Evolutionary conservation across 1,284 basidiomycete species (phyloP).

Genomic region (Ustilago lituana): DNA sequence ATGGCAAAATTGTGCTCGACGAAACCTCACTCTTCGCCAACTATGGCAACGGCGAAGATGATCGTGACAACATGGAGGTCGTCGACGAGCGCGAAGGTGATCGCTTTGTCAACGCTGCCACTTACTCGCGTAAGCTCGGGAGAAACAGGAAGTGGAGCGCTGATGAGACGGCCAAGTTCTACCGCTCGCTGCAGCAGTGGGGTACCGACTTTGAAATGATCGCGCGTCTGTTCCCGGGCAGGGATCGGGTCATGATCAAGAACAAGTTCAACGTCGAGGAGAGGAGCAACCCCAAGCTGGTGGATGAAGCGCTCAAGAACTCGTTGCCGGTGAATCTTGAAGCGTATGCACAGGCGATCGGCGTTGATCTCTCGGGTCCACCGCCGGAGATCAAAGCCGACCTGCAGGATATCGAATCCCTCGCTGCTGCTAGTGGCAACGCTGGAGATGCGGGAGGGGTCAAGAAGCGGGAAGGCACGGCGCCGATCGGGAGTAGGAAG

Average conservation of each 20-base stretch:
- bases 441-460: slow-evolving; percentile 10
- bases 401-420: slow-evolving; percentile 29
- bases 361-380: slow-evolving; percentile 64
- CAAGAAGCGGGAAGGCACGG: slow-evolving; percentile 38
- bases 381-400: slow-evolving; percentile 57
- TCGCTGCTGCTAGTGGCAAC: slow-evolving; percentile 2
- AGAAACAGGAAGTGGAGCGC: slow-evolving; percentile 80
- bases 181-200: slow-evolving; percentile 81
- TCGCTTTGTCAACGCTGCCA: slow-evolving; percentile 80
- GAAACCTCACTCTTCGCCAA: slow-evolving; percentile 66
- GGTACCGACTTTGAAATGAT: slow-evolving; percentile 93
- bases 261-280: slow-evolving; percentile 90
- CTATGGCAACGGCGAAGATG: slow-evolving; percentile 64
- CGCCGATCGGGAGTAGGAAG: slow-evolving; percentile 19
- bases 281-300: slow-evolving; percentile 73
- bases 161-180: slow-evolving; percentile 86
- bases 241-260: slow-evolving; percentile 87
- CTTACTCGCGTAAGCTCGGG: slow-evolving; percentile 74
- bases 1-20: slow-evolving; percentile 68
- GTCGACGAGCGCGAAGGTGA: slow-evolving; percentile 79
- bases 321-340: slow-evolving; percentile 59
- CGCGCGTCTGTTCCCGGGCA: slow-evolving; percentile 81
- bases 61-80: slow-evolving; percentile 77
- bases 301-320: slow-evolving; percentile 60
- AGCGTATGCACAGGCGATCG: slow-evolving; percentile 60